Evolutionary conservation across 164 flowering plant species (phyloP), one percentile per base, ranked within the genome.

Genomic region (Macadamia tetraphylla): DNA sequence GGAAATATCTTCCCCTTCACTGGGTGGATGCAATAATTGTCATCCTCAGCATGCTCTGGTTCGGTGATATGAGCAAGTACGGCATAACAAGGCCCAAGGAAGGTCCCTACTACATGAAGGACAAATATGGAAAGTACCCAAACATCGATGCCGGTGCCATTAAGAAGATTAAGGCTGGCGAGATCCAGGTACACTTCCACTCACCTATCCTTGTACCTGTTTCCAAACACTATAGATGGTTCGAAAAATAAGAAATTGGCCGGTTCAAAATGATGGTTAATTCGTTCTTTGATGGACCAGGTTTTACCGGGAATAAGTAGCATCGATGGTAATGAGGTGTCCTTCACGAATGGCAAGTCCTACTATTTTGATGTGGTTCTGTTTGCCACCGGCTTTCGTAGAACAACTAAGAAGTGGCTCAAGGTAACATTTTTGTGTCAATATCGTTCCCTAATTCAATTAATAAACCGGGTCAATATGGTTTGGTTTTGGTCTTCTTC

Each of bases 221-320:
- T 4, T 35, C 40, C 40, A 35, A 35, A 35, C 40, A 35, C 1
- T 35, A 35, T 2, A 2, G 9, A 9, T 46, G 1, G 3, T 46
- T 8, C 9, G 9, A 4, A 4, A 4, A 43, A 9, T 43, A 4
- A 43, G 6, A 43, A 43, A 9, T 43, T 8, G 15, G 1, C 53
- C 15, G 53, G 8, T 49, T 49, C 53, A 10, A 49, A 49, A 9
- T 49, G 2, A n/a, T n/a, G n/a, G n/a, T n/a, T n/a, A n/a, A n/a
- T n/a, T n/a, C n/a, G n/a, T n/a, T 43, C 9, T 8, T 15, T 60
- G 14, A 48, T 48, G 48, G 29, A 29, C 51, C 73, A 86, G 93
- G 89, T 89, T 0, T 72, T 89, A 75, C 86, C 92, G 0, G 74
- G 77, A 29, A 67, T 86, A 14, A 44, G 48, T 57, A 72, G 77